Percentiles rank a stretch among this genome's conserved stretches.
phyloP scores from a whole-genome alignment of 2,329 filamentous ascomycete genomes.

The Cladosporium halotolerans region DNA sequence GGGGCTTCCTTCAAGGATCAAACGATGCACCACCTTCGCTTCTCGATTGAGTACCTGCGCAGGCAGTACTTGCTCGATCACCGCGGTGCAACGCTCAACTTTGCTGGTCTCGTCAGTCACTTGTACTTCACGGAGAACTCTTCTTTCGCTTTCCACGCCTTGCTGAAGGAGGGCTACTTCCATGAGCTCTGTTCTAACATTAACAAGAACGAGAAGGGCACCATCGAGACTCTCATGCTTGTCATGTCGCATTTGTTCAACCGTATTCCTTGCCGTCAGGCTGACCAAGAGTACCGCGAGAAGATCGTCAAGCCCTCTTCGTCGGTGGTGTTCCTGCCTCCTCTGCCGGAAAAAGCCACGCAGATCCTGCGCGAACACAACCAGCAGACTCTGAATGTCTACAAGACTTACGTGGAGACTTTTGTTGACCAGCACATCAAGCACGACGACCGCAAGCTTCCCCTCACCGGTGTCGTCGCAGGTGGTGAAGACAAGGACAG shows the following conservation, averaged over 20 bases:
- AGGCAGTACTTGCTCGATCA: slow-evolving; percentile 59
- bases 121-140: slow-evolving; percentile 72
- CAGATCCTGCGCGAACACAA: slow-evolving; percentile 58
- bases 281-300: slow-evolving; percentile 42
- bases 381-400: slow-evolving; percentile 57
- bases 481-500: slow-evolving; percentile 30
- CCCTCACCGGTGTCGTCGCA: slow-evolving; percentile 50
- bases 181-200: slow-evolving; percentile 56
- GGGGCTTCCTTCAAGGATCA: slow-evolving; percentile 62
- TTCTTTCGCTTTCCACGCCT: slow-evolving; percentile 68
- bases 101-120: slow-evolving; percentile 63
- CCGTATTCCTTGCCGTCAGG: slow-evolving; percentile 47
- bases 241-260: slow-evolving; percentile 67
- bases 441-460: slow-evolving; percentile 50
- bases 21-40: slow-evolving; percentile 69
- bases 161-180: slow-evolving; percentile 67
- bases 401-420: slow-evolving; percentile 61
- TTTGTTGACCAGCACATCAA: slow-evolving; percentile 60
- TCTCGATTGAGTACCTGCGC: slow-evolving; percentile 73
- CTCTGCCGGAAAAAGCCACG: slow-evolving; percentile 53
- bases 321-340: slow-evolving; percentile 60
- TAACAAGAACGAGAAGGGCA: slow-evolving; percentile 42
- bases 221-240: slow-evolving; percentile 57
- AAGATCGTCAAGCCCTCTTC: slow-evolving; percentile 52
- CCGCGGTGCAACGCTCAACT: slow-evolving; percentile 61